phyloP scores from a whole-genome alignment of 208 protist species.

The Herpetomonas muscarum region DNA sequence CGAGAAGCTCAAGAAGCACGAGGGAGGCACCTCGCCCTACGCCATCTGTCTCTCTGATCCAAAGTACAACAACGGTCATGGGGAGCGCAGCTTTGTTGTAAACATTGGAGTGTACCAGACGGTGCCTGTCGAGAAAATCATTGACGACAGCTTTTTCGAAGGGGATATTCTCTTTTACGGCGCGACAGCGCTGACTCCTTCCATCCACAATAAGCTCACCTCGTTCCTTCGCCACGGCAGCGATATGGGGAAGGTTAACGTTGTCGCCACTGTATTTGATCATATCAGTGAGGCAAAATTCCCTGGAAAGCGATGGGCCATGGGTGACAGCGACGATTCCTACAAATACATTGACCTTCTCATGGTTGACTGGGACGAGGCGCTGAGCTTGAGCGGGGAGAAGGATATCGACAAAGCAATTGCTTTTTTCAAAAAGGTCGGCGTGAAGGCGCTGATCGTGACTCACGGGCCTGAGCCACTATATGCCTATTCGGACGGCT shows the following conservation, averaged over 20 bases:
- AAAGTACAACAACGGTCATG: conserved; percentile 19
- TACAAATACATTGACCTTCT: conserved; percentile 31
- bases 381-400: conserved; percentile 15
- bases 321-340: conserved; percentile 31
- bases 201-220: conserved; percentile 24
- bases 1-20: conserved; percentile 4
- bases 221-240: conserved; percentile 17
- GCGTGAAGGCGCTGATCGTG: conserved; percentile 23
- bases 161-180: conserved; percentile 24
- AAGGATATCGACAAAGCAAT: conserved; percentile 15
- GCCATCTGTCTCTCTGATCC: conserved; percentile 17
- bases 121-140: neutral
- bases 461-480: conserved; percentile 15
- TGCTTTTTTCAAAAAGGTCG: conserved; percentile 22
- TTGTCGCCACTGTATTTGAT: conserved; percentile 28
- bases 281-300: conserved; percentile 16
- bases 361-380: conserved; percentile 31
- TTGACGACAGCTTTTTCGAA: conserved; percentile 20
- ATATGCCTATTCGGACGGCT: conserved; percentile 22
- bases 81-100: conserved; percentile 28
- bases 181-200: conserved; percentile 16
- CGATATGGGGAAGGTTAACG: conserved; percentile 17
- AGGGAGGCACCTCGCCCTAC: conserved; percentile 10
- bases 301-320: conserved; percentile 16
- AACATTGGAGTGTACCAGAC: conserved; percentile 15